phyloP scores from a whole-genome alignment of 164 flowering plant genomes.

The Vitis rupestris region DNA sequence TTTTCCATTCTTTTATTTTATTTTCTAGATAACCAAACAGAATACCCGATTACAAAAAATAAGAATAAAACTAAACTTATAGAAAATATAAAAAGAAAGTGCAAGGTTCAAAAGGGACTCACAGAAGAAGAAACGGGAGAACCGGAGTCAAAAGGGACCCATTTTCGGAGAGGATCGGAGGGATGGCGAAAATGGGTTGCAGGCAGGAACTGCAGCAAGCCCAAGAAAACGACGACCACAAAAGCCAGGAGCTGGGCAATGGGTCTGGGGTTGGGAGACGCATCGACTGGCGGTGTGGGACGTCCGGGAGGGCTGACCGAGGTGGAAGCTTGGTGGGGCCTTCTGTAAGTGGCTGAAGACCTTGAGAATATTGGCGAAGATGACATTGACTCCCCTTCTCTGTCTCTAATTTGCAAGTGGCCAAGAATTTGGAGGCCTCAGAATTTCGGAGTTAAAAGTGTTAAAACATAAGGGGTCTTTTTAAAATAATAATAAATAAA shows the following conservation, averaged over 20 bases:
- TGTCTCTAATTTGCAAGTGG: no score
- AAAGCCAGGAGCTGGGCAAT: slow-evolving; percentile 22
- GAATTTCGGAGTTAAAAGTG: no score
- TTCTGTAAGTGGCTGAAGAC: not conserved
- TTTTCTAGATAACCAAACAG: no score
- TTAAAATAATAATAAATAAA: no score
- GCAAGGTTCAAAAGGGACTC: not conserved
- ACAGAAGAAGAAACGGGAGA: not conserved
- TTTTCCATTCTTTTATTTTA: no score
- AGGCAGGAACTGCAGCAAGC: slow-evolving; percentile 28
- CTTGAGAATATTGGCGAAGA: slow-evolving; percentile 2
- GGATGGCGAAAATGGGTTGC: slow-evolving; percentile 34
- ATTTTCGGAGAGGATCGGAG: slow-evolving; percentile 24
- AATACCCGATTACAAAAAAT: no score
- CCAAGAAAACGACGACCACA: slow-evolving; percentile 20
- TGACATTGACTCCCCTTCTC: slow-evolving; percentile 7
- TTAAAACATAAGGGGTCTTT: no score
- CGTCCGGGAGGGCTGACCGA: not conserved
- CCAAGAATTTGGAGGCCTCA: no score
- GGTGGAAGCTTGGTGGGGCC: not conserved
- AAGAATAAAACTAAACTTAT: no score
- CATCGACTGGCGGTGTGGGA: not conserved
- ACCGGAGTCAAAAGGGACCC: slow-evolving; percentile 25
- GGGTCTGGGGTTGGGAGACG: slow-evolving; percentile 27
- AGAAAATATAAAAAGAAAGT: no score